Percentiles rank a stretch among this genome's conserved stretches.
phyloP scores from a whole-genome alignment of 116 monocot species.

The Trichopus zeylanicus region DNA sequence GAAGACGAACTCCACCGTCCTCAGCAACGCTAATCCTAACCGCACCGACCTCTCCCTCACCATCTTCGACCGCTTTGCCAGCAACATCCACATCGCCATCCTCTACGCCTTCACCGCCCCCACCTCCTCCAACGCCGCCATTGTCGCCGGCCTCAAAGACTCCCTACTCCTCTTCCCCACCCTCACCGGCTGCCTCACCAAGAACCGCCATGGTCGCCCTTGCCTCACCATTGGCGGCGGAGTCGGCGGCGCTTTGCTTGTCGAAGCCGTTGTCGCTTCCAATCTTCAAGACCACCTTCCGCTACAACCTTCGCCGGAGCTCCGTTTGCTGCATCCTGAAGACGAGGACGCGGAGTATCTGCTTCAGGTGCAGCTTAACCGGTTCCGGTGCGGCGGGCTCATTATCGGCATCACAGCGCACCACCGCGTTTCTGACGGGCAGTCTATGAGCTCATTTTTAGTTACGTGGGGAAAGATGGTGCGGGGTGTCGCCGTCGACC shows the following conservation, averaged over 20 bases:
- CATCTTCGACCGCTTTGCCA: constrained; percentile 36
- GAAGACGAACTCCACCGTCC: background rate
- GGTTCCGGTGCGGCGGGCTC: constrained; percentile 40
- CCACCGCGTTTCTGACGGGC: constrained; percentile 40
- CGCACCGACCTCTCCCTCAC: constrained; percentile 25
- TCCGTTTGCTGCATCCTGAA: constrained; percentile 27
- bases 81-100: constrained; percentile 18
- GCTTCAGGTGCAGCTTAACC: constrained; percentile 38
- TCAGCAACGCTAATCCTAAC: background rate
- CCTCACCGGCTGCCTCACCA: constrained; percentile 12
- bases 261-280: constrained; percentile 1
- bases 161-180: constrained; percentile 25
- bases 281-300: constrained; percentile 23
- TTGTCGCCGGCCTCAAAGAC: constrained; percentile 25
- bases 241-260: constrained; percentile 1
- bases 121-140: constrained; percentile 22
- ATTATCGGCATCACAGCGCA: constrained; percentile 22
- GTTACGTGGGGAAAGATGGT: constrained; percentile 21
- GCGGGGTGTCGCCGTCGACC: constrained; percentile 18
- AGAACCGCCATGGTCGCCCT: background rate
- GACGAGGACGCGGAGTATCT: constrained; percentile 2
- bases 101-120: constrained; percentile 36
- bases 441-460: constrained; percentile 34
- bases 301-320: constrained; percentile 24
- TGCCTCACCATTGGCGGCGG: constrained; percentile 10